Conservation (phyloP, 306 rosid genomes). For the Malus sylvestris region DNA sequence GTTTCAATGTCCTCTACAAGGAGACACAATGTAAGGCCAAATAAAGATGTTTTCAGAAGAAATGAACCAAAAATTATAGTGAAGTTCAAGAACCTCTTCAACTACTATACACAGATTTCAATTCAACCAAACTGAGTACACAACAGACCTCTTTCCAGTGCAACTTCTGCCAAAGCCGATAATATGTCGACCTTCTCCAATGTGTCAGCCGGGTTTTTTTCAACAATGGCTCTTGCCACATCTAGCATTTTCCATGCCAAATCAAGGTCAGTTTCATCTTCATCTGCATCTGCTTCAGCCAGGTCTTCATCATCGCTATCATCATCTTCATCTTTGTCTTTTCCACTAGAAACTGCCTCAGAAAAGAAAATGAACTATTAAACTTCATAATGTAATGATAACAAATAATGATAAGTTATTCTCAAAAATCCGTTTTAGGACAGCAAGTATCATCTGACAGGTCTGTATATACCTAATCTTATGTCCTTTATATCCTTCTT, state of each 20-base stretch:
- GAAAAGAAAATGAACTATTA: not conserved
- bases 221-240: constrained; percentile 90
- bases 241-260: constrained; percentile 99
- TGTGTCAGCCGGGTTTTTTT: constrained; percentile 65
- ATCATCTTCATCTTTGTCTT: constrained; percentile 49
- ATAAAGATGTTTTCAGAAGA: not conserved
- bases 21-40: constrained; percentile 20
- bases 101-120: constrained; percentile 1
- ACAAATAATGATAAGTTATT: not conserved
- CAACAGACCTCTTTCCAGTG: constrained; percentile 79
- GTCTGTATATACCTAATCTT: not conserved
- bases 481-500: not conserved
- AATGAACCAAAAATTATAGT: not conserved
- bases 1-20: constrained; percentile 89
- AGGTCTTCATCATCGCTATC: constrained; percentile 66
- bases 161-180: constrained; percentile 87
- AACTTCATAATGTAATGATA: not conserved
- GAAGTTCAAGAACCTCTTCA: not conserved
- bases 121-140: not conserved
- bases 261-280: constrained; percentile 90
- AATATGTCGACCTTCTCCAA: constrained; percentile 86
- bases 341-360: constrained; percentile 47
- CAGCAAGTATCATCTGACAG: not conserved
- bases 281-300: constrained; percentile 85
- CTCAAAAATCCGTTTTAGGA: not conserved